phyloP scores from a whole-genome alignment of 108 stramenopile genomes.

The Schizochytrium sp. region DNA sequence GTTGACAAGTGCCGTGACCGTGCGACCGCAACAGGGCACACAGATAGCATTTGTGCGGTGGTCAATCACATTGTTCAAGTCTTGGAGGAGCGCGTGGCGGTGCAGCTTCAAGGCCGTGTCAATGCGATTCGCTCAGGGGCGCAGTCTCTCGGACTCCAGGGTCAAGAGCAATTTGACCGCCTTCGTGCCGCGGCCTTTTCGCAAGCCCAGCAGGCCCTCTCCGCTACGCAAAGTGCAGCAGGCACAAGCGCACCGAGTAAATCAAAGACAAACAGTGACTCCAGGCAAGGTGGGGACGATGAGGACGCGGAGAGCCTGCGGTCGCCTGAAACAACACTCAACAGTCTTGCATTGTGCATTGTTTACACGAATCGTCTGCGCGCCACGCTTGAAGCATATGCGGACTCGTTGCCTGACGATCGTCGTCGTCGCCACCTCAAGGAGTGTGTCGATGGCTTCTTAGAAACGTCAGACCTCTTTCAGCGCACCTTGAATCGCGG shows the following conservation, averaged over 20 bases:
- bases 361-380: background rate
- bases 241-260: no score
- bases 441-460: background rate
- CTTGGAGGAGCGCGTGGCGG: background rate
- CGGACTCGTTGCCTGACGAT: background rate
- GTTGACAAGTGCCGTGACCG: constrained; percentile 4
- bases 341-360: background rate
- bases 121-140: background rate
- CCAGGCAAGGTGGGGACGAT: background rate
- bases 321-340: background rate
- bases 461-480: background rate
- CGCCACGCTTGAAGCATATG: background rate
- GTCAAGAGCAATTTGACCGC: background rate
- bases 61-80: background rate
- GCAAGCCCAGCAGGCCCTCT: background rate
- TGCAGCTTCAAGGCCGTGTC: background rate
- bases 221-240: background rate
- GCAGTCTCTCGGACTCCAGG: background rate
- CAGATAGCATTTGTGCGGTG: background rate
- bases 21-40: background rate
- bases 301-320: background rate
- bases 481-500: background rate
- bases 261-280: no score
- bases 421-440: background rate
- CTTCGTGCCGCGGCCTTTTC: background rate